Evolutionary conservation across 495 filamentous ascomycete genomes (phyloP).

Genomic region (Trichocladium antarcticum): DNA sequence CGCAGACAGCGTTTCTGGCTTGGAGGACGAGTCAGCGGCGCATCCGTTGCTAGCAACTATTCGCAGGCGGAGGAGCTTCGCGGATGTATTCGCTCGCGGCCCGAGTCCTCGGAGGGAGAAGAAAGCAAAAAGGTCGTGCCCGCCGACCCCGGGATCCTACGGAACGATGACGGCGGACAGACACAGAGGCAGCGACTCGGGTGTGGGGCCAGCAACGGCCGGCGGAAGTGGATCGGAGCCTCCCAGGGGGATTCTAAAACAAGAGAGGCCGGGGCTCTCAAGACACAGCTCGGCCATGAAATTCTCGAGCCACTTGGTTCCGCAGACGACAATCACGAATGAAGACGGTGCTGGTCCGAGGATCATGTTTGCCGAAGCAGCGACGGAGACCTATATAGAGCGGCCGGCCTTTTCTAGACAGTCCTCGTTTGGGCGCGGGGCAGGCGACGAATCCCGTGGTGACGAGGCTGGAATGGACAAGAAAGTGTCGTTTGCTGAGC

Average conservation of each 20-base stretch:
- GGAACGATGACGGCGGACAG: conserved; percentile 10
- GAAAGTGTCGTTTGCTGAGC: conserved; percentile 60
- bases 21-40: conserved; percentile 15
- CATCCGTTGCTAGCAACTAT: conserved; percentile 21
- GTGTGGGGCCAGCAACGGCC: neutral
- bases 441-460: conserved; percentile 43
- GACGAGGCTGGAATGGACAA: conserved; percentile 43
- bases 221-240: neutral
- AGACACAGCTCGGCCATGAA: conserved; percentile 42
- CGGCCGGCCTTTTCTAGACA: conserved; percentile 39
- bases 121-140: conserved; percentile 8
- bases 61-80: conserved; percentile 28
- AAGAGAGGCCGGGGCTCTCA: conserved; percentile 37
- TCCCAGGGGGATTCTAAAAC: conserved; percentile 15
- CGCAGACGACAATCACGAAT: conserved; percentile 54
- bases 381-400: conserved; percentile 23
- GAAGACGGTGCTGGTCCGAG: conserved; percentile 55
- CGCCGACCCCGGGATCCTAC: conserved; percentile 9
- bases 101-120: conserved; percentile 13
- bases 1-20: conserved; percentile 15
- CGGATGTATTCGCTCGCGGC: conserved; percentile 18
- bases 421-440: conserved; percentile 41
- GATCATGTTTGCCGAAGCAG: conserved; percentile 64
- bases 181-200: neutral
- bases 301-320: conserved; percentile 66